Evolutionary conservation across 2,329 filamentous ascomycete genomes (phyloP).

Genomic region (Bipolaris zeicola): DNA sequence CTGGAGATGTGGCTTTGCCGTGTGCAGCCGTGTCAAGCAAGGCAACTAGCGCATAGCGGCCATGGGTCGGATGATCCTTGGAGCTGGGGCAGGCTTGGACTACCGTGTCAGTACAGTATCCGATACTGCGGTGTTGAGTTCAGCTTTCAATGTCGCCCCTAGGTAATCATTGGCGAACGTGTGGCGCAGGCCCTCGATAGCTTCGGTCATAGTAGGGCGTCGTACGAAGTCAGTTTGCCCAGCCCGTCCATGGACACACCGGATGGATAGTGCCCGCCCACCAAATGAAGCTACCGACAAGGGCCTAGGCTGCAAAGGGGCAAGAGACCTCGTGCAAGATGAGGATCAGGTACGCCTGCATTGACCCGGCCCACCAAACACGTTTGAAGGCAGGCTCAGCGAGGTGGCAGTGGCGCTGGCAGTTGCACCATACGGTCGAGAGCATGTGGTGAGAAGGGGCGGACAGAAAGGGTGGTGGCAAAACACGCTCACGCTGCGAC

Average conservation of each 20-base stretch:
- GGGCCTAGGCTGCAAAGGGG: slow-evolving; percentile 20
- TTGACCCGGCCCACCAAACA: slow-evolving; percentile 28
- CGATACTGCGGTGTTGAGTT: slow-evolving; percentile 5
- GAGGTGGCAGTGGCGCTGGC: slow-evolving; percentile 1
- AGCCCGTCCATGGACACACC: slow-evolving; percentile 17
- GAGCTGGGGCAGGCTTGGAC: slow-evolving; percentile 1
- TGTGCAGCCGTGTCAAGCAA: slow-evolving; percentile 10
- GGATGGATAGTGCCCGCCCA: slow-evolving; percentile 24
- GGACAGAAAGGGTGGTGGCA: neutral
- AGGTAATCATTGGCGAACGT: slow-evolving; percentile 1
- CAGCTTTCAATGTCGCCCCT: neutral
- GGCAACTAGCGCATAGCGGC: slow-evolving; percentile 6
- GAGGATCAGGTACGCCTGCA: slow-evolving; percentile 32
- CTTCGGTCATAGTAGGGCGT: slow-evolving; percentile 4
- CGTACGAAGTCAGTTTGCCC: slow-evolving; percentile 21
- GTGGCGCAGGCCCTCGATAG: slow-evolving; percentile 5
- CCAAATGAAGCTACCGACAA: slow-evolving; percentile 23
- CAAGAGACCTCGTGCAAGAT: slow-evolving; percentile 17
- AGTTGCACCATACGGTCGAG: no score
- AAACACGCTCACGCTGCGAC: neutral
- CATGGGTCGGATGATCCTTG: slow-evolving; percentile 16
- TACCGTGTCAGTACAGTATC: slow-evolving; percentile 4
- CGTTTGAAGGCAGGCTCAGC: slow-evolving; percentile 19
- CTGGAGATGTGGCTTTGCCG: slow-evolving; percentile 10
- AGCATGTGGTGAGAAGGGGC: neutral